Base-by-base conservation (phyloP, 2,329 filamentous ascomycete genomes). In the Chaetoscypha palmicola region DNA sequence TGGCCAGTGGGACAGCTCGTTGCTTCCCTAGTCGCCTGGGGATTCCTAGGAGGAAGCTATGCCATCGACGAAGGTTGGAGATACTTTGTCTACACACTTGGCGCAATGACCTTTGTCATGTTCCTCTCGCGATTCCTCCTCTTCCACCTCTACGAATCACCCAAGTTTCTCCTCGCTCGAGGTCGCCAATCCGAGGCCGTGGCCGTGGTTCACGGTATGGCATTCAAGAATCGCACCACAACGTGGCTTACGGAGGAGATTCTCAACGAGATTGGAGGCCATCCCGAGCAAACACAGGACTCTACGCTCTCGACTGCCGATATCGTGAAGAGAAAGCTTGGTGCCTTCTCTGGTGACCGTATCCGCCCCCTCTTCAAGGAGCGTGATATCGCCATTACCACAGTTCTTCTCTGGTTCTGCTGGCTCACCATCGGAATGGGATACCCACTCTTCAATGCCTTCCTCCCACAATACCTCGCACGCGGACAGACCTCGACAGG, bases 391-490 rank as follows among this genome's bases (percentile, higher is more conserved):
- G 74, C 67, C 40, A 53, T 68, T 41, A 70, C 74, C 30, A 79
- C 76, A 1, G 56, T 52, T 3, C 65, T 80, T 17, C 69, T 91
- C 37, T 89, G 84, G 84, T 85, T 89, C 64, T 81, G 79, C 61
- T 94, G 87, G 87, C 73, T 81, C 0, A 81, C 78, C 11, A 90
- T 94, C 53, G 87, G 87, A 47, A 84, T 94, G 78, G 86, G 81
- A 2, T 94, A 91, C 58, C 87, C 86, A 1, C 75, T 94, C 1
- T 94, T 91, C 74, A 92, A 92, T 63, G 83, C 85, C 41, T 94
- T 94, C 66, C 72, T 94, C n/a, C 88, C 88, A 0, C 85, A 92
- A 54, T 92, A 92, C 59, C 77, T 94, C 47, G 76, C 80, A 19
- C 74, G 79, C 44, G 73, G 77, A 20, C 68, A 68, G 9, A 58